These are phyloP conservation scores for Dictyophora rubrovolvata DNA, from an alignment of 768 basidiomycete genomes.

Conservation along the genomic window DNA sequence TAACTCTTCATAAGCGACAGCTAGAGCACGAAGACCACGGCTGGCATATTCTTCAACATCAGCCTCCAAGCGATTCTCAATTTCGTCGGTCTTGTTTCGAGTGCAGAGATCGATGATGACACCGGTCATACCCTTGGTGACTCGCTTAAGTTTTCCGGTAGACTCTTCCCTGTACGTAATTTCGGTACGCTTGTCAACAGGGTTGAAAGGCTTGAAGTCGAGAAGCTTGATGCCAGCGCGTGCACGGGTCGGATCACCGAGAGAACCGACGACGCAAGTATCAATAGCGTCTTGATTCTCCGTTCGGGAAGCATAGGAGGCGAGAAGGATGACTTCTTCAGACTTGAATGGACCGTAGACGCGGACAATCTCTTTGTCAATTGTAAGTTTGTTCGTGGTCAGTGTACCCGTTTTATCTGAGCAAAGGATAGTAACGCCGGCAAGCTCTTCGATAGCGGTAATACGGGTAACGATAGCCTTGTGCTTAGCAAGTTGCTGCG, in stretches of 20 bases:
- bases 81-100: constrained; percentile 90
- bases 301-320: constrained; percentile 93
- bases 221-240: constrained; percentile 91
- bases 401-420: constrained; percentile 98
- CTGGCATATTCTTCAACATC: constrained; percentile 94
- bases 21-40: constrained; percentile 96
- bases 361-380: constrained; percentile 84
- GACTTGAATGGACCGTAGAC: constrained; percentile 83
- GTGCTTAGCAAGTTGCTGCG: constrained; percentile 97
- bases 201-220: constrained; percentile 99
- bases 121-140: constrained; percentile 99
- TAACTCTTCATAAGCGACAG: constrained; percentile 90
- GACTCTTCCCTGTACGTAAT: constrained; percentile 94
- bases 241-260: constrained; percentile 63
- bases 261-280: constrained; percentile 68
- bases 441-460: constrained; percentile 96
- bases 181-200: constrained; percentile 98
- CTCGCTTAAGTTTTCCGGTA: constrained; percentile 93
- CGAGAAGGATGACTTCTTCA: constrained; percentile 86
- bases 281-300: constrained; percentile 99
- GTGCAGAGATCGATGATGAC: constrained; percentile 96
- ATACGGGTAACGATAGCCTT: constrained; percentile 99
- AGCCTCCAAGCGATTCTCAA: constrained; percentile 83
- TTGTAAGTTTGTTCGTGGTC: constrained; percentile 99
- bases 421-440: constrained; percentile 96